phyloP scores from a whole-genome alignment of 1,284 basidiomycete genomes.

The Xerocomus nothofagi region DNA sequence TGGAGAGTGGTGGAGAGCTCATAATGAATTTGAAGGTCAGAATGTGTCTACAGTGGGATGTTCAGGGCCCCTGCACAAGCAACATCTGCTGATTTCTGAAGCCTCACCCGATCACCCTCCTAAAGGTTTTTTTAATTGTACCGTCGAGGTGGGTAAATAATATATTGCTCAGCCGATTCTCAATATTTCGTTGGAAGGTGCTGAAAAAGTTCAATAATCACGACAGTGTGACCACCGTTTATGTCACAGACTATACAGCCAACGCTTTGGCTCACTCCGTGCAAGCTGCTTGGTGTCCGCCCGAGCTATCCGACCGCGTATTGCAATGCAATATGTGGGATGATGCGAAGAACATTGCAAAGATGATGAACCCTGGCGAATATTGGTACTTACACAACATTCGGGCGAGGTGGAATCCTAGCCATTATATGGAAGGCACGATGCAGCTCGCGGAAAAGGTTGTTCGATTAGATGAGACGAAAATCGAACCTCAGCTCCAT shows the following conservation, averaged over 20 bases:
- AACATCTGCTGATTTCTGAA: conserved; percentile 54
- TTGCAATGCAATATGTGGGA: conserved; percentile 63
- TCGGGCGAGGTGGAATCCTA: conserved; percentile 41
- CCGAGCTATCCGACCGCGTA: conserved; percentile 43
- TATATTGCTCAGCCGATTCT: not conserved
- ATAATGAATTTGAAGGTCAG: conserved; percentile 21
- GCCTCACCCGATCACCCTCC: conserved; percentile 45
- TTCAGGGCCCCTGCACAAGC: conserved; percentile 19
- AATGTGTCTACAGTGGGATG: conserved; percentile 17
- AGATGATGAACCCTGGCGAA: conserved; percentile 47
- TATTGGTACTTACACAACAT: conserved; percentile 59
- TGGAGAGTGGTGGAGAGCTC: conserved; percentile 57
- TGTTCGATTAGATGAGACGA: conserved; percentile 41
- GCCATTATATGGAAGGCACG: conserved; percentile 54
- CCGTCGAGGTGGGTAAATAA: conserved; percentile 53
- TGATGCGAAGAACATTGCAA: conserved; percentile 40
- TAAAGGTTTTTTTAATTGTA: conserved; percentile 63
- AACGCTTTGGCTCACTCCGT: conserved; percentile 37
- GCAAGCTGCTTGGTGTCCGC: conserved; percentile 49
- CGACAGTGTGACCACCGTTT: conserved; percentile 46
- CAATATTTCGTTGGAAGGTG: conserved; percentile 39
- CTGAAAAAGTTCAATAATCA: conserved; percentile 43
- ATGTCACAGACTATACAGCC: conserved; percentile 67
- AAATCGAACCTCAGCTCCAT: conserved; percentile 38
- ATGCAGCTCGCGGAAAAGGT: conserved; percentile 48